These are phyloP conservation scores for Leishmania amazonensis DNA, from an alignment of 208 protist genomes.

Conservation along the genomic window DNA sequence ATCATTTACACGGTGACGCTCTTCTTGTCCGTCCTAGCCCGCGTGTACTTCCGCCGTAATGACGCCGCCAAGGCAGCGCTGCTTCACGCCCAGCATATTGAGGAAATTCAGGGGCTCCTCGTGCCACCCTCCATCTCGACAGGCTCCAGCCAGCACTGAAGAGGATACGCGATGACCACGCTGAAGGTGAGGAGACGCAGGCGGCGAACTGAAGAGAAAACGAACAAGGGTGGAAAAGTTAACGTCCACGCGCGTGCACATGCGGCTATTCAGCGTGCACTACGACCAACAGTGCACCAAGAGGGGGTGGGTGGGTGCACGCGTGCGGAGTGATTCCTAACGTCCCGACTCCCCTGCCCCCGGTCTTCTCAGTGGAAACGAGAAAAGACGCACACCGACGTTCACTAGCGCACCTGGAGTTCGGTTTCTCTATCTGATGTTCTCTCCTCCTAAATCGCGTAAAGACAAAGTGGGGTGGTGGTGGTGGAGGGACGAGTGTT, in stretches of 20 bases:
- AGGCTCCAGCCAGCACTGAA: slow-evolving; percentile 8
- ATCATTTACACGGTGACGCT: slow-evolving; percentile 83
- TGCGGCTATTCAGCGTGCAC: neutral
- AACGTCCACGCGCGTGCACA: neutral
- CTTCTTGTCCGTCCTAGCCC: slow-evolving; percentile 71
- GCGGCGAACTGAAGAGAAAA: too few species aligned
- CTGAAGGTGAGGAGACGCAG: neutral
- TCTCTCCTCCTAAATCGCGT: neutral
- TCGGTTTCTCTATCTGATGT: neutral
- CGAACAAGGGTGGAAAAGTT: neutral
- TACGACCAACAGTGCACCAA: neutral
- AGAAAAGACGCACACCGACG: neutral
- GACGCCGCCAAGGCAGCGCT: slow-evolving; percentile 51
- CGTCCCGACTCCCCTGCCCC: neutral
- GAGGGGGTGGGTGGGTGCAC: too few species aligned
- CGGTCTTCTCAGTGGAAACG: neutral
- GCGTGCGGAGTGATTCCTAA: neutral
- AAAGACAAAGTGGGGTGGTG: neutral
- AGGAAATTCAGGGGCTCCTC: slow-evolving; percentile 47
- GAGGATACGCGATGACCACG: neutral
- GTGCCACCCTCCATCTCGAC: slow-evolving; percentile 18
- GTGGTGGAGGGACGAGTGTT: neutral
- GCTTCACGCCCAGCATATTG: slow-evolving; percentile 42
- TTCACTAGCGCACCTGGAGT: neutral
- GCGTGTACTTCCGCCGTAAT: slow-evolving; percentile 74